Conservation (phyloP, 1,284 basidiomycete species). For the Garcileccinum viscosum region DNA sequence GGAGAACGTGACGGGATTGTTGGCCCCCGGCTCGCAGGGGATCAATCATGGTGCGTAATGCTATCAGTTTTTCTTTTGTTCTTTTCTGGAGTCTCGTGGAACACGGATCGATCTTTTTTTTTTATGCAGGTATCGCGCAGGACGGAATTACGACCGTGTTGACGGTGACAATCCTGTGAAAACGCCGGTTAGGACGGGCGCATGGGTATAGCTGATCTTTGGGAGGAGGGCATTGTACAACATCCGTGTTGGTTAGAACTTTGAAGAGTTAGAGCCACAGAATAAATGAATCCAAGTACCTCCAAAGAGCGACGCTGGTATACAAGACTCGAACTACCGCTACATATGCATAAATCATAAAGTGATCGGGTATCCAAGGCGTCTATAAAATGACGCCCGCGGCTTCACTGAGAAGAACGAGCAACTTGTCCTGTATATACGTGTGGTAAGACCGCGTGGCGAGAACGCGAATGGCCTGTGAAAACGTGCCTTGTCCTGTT, state of each 20-base stretch:
- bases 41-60: conserved; percentile 31
- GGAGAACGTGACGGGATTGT: conserved; percentile 39
- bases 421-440: conserved; percentile 30
- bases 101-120: neutral
- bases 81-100: neutral
- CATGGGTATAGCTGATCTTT: neutral
- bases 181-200: neutral
- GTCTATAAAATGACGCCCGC: conserved; percentile 37
- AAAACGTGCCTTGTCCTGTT: conserved; percentile 66
- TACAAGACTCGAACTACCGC: conserved; percentile 24
- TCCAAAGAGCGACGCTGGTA: conserved; percentile 13
- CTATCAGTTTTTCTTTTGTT: neutral
- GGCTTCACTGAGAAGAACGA: conserved; percentile 39
- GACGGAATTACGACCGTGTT: conserved; percentile 54
- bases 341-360: conserved; percentile 23
- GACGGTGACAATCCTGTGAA: conserved; percentile 48
- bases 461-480: neutral
- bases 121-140: conserved; percentile 46
- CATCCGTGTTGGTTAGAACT: neutral
- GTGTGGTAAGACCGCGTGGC: conserved; percentile 10
- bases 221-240: neutral
- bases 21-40: conserved; percentile 25
- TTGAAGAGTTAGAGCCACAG: too few species aligned
- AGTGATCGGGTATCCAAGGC: conserved; percentile 11
- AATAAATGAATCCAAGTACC: neutral